Base-by-base conservation (phyloP, 129 eudicot genomes). In the Daucus carota region DNA sequence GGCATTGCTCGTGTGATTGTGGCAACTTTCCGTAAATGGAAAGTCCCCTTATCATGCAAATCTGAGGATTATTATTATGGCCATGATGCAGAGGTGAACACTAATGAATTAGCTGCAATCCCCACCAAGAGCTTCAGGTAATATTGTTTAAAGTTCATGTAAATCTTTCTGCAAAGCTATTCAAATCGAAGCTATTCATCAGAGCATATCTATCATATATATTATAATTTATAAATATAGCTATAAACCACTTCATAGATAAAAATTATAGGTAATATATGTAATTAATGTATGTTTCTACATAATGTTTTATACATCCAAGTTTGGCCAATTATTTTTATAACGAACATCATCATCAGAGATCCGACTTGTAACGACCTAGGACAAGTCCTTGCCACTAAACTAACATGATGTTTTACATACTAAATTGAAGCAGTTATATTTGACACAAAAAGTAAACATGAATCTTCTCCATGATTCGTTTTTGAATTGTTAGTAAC, bases 51-150 rank as follows among this genome's bases (percentile, higher is more conserved):
- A 0, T 76, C 81, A n/a, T n/a, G 26, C 8, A 50, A 82, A 34
- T 44, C 29, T 34, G 78, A 59, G 22, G 79, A 77, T 77, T 84
- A 79, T 78, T 84, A 74, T 40, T 45, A 68, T 38, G 79, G 73
- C 16, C 47, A 79, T 73, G 83, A 31, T 34, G 46, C 45, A 24
- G 70, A 26, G 15, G 42, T 62, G 5, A 70, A 45, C 42, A 45
- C 18, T 20, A 10, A 69, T 34, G 31, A 34, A 73, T 41, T 34
- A 26, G 62, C 69, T 63, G 46, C 44, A 70, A 47, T 70, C 52
- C 90, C 90, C 20, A 75, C 88, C 5, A 77, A 76, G 26, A 84
- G 83, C 15, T 80, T 90, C 79, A 85, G 86, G 92, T 90, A 80
- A 70, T 32, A 22, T 66, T 54, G 29, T 22, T 52, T 7, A 7